Percentiles rank a stretch among this genome's conserved stretches.
Evolutionary conservation across 495 filamentous ascomycete species (phyloP).

Genomic region (Ramalina peruviana): DNA sequence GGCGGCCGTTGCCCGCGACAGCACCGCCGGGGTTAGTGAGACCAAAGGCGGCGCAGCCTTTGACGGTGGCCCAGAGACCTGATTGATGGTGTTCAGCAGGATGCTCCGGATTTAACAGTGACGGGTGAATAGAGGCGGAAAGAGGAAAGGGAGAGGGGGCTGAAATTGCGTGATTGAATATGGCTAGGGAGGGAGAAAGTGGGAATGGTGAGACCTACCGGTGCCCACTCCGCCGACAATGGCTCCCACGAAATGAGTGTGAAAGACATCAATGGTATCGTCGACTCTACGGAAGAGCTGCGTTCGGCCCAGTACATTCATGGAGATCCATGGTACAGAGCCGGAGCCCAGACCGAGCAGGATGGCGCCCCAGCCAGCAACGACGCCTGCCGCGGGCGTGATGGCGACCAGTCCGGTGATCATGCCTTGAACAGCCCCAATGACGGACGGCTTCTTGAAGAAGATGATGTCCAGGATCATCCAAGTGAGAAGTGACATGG

Average conservation of each 20-base stretch:
- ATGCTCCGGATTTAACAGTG: neutral
- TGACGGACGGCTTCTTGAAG: constrained; percentile 37
- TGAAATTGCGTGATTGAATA: too few relatives aligned
- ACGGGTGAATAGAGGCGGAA: neutral
- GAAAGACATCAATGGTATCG: constrained; percentile 37
- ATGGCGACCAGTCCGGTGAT: constrained; percentile 43
- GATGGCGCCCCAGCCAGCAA: constrained; percentile 43
- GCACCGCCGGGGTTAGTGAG: constrained; percentile 36
- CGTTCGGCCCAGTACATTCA: constrained; percentile 38
- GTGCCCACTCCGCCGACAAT: constrained; percentile 37
- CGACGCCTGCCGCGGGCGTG: constrained; percentile 41
- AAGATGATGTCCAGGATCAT: constrained; percentile 32
- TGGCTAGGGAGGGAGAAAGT: too few relatives aligned
- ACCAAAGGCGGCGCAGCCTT: constrained; percentile 36
- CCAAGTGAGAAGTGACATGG: constrained; percentile 36
- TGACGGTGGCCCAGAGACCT: constrained; percentile 34
- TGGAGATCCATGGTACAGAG: constrained; percentile 36
- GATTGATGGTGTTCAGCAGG: neutral
- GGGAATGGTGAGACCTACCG: constrained; percentile 14
- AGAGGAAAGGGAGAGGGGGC: too few relatives aligned
- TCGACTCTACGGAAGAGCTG: constrained; percentile 32
- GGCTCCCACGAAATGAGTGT: constrained; percentile 40
- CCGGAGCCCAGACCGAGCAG: constrained; percentile 35
- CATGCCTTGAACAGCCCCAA: constrained; percentile 40
- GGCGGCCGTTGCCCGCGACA: constrained; percentile 36